Base-by-base conservation (phyloP, 495 filamentous ascomycete species). In the Penicillium ochrochloron region DNA sequence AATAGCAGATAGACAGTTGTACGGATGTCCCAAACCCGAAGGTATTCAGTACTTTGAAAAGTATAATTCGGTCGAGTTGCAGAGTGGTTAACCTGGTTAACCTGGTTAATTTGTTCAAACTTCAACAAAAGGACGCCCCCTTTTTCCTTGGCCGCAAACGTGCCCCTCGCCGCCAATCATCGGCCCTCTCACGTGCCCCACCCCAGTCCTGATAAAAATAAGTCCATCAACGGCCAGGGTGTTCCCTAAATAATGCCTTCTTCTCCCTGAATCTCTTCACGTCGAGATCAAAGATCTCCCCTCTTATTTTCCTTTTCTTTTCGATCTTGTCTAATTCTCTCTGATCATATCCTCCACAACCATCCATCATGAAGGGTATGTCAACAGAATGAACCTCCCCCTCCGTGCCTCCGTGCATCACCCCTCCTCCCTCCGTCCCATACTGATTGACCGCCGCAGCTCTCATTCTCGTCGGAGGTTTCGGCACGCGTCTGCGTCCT, bases 381-480 rank as follows among this genome's bases (percentile, higher is more conserved):
- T 66, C 27, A 46, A 8, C 25, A 33, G 3, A 51, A 15, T 23
- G 21, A 17, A 51, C 64, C 34, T 31, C 57, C 53, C 60, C 53
- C 33, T 52, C 70, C 60, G 52, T 55, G 55, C 56, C 33, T 48
- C 39, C 15, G 7, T 9, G 15, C 41, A 34, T 19, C 27, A 37
- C 25, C 17, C 37, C 50, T 51, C 51, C 56, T 34, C 39, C 67
- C n/a, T n/a, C 34, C 29, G 17, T 41, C 31, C 63, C 54, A 66
- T 35, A 64, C 67, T 71, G 33, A 68, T 62, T 51, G 44, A 60
- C 64, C 48, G 56, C 35, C 63, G 69, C 77, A 99, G 95, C 95
- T 79, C 88, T 99, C 74, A 98, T 99, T 89, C 94, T 99, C 75
- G 95, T 99, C 79, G 95, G 95, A 83, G 95, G 95, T 75, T 99